A percentile compares a stretch with the other conserved stretches of the same genome.
These are phyloP conservation scores for Triticum turgidum DNA, from an alignment of 176 grass and related monocot species.

Conservation along the genomic window DNA sequence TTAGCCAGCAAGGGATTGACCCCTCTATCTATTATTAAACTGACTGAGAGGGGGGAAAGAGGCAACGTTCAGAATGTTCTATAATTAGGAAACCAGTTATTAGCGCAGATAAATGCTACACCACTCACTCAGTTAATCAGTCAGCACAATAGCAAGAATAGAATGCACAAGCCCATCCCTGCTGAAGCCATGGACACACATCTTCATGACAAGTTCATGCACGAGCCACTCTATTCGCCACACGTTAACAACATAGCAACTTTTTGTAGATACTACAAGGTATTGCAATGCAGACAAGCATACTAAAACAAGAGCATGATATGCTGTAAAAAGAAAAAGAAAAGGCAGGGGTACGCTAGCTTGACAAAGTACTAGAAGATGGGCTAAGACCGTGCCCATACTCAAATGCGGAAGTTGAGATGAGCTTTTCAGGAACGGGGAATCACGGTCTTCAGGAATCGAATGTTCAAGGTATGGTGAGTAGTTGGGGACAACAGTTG, in stretches of 20 bases:
- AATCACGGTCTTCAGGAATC: neutral
- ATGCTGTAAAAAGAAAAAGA: neutral
- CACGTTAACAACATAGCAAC: neutral
- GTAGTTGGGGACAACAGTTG: neutral
- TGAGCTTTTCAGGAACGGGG: neutral
- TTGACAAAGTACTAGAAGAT: too few relatives aligned
- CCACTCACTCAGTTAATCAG: neutral
- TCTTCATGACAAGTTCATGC: neutral
- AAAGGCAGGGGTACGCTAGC: too few relatives aligned
- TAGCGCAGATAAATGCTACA: neutral
- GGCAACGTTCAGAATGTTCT: neutral
- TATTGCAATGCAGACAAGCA: too few relatives aligned
- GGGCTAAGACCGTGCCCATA: too few relatives aligned
- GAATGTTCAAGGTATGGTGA: neutral
- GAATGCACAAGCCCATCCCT: neutral
- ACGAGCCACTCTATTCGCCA: too few relatives aligned
- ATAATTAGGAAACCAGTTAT: neutral
- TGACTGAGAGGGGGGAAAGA: neutral
- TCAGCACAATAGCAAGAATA: neutral
- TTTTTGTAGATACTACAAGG: too few relatives aligned
- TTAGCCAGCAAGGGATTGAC: neutral
- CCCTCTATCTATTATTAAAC: neutral
- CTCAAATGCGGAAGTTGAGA: neutral
- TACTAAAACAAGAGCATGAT: neutral
- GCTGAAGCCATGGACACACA: neutral